Base-by-base conservation (phyloP, 768 basidiomycete species). In the Trametes villosa region DNA sequence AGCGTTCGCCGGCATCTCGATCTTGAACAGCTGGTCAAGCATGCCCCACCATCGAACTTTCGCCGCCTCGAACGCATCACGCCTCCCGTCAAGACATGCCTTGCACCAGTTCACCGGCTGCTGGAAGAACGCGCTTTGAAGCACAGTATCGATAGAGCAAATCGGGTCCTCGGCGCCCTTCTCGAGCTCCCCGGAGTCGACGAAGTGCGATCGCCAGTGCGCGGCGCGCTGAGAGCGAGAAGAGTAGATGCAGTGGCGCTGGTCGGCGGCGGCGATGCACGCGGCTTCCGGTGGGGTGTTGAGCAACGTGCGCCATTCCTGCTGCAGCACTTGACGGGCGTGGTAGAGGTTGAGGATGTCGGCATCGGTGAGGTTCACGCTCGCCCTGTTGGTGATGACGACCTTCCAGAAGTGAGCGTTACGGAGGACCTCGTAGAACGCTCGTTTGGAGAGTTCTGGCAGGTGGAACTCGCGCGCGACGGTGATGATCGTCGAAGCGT, bases 391-490 rank as follows among this genome's bases (percentile, higher is more conserved):
- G 3, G 40, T 12, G 38, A 7, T 20, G 26, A 42, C 38, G 17
- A 11, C 18, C 49, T 73, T 71, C 22, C 69, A 72, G 51, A 75
- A 72, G 9, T 59, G 63, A 11, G 66, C 40, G 9, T 60, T 64
- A 22, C 78, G 69, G 4, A 77, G 62, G 31, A 80, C 67, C 59
- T 81, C 78, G 61, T 80, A 80, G 51, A 74, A 77, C 3, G 78
- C 77, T 41, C 72, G 68, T 51, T 75, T 74, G 6, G 75, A 63
- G 18, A 79, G 68, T 5, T 68, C 57, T 1, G 68, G 64, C 2
- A 78, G 26, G n/a, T 70, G 59, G 54, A 59, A 74, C 2, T 59
- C 22, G 9, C 70, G 70, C 11, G 72, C 75, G 13, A 78, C 67
- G 12, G 61, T 27, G 18, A 78, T 60, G 4, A 71, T 74, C n/a